phyloP scores from a whole-genome alignment of 1,284 basidiomycete genomes.

The Rugiboletus extremiorientalis region DNA sequence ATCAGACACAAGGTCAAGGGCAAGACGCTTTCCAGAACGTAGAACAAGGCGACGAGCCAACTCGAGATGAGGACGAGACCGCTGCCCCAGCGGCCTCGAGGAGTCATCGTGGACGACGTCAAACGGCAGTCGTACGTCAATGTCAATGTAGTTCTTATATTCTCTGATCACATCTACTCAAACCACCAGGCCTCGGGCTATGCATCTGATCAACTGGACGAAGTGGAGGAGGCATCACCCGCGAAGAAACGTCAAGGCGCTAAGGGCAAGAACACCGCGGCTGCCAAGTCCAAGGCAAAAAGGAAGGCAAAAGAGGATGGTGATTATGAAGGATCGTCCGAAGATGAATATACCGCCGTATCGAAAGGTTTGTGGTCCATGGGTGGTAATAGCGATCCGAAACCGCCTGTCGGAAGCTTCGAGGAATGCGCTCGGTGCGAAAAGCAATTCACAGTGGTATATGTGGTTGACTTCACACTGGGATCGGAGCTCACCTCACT shows the following conservation, averaged over 20 bases:
- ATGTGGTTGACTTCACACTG: slow-evolving; percentile 9
- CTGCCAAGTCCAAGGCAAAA: slow-evolving; percentile 49
- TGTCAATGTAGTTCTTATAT: neutral
- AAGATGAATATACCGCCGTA: slow-evolving; percentile 57
- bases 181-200: slow-evolving; percentile 49
- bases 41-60: slow-evolving; percentile 31
- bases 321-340: slow-evolving; percentile 46
- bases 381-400: slow-evolving; percentile 44
- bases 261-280: slow-evolving; percentile 36
- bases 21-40: slow-evolving; percentile 36
- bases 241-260: slow-evolving; percentile 43
- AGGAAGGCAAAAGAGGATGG: slow-evolving; percentile 47
- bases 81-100: slow-evolving; percentile 8
- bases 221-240: slow-evolving; percentile 42
- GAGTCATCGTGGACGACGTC: slow-evolving; percentile 10
- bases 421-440: slow-evolving; percentile 82
- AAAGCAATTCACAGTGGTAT: slow-evolving; percentile 86
- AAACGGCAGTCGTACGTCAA: slow-evolving; percentile 4
- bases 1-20: slow-evolving; percentile 33
- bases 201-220: slow-evolving; percentile 74
- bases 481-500: neutral
- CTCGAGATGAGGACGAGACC: slow-evolving; percentile 3
- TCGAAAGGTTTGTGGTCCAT: slow-evolving; percentile 46
- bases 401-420: slow-evolving; percentile 79
- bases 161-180: neutral